A percentile compares a stretch with the other conserved stretches of the same genome.
Evolutionary conservation across 2,329 filamentous ascomycete species (phyloP).

Genomic region (Exophiala viscosa): DNA sequence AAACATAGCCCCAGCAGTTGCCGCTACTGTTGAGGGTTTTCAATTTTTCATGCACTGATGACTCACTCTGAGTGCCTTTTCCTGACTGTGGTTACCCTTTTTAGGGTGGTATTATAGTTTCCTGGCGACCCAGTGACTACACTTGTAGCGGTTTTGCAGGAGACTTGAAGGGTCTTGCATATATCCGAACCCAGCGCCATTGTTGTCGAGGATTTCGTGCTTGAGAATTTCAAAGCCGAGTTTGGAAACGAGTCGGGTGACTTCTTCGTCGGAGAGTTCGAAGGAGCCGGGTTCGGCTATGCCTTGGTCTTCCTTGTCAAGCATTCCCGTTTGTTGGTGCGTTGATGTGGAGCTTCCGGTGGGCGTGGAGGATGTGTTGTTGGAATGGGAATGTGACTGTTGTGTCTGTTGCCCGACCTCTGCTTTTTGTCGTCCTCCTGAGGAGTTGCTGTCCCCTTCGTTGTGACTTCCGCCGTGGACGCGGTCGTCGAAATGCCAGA

Average conservation of each 20-base stretch:
- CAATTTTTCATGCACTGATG: too few species aligned
- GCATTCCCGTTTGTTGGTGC: constrained; percentile 29
- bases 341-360: background rate
- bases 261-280: constrained; percentile 85
- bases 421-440: constrained; percentile 33
- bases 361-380: background rate
- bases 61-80: too few species aligned
- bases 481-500: constrained; percentile 92
- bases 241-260: constrained; percentile 67
- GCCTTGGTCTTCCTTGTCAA: constrained; percentile 47
- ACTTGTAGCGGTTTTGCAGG: constrained; percentile 76
- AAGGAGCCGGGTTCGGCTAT: constrained; percentile 88
- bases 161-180: constrained; percentile 82
- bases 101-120: constrained; percentile 65
- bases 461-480: constrained; percentile 53
- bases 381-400: background rate
- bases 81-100: too few species aligned
- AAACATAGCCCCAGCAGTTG: too few species aligned
- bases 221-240: constrained; percentile 74
- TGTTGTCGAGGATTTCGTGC: constrained; percentile 41
- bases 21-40: too few species aligned
- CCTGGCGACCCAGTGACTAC: constrained; percentile 79
- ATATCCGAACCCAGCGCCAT: constrained; percentile 63
- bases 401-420: too few species aligned
- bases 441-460: constrained; percentile 12